These are phyloP conservation scores for Pleurotus eryngii DNA, from an alignment of 768 basidiomycete species.

Conservation along the genomic window DNA sequence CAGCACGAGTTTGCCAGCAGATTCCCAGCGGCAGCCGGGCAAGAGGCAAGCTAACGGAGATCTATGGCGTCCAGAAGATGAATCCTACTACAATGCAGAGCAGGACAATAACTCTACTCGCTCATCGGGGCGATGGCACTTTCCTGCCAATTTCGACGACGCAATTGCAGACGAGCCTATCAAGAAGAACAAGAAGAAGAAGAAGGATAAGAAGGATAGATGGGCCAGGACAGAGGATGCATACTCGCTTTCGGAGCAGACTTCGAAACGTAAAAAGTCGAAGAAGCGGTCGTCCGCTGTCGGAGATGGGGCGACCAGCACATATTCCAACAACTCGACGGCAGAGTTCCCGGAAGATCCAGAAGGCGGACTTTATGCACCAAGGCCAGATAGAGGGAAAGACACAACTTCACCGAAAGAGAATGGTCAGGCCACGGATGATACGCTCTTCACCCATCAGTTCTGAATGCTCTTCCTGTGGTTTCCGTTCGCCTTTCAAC, in stretches of 20 bases:
- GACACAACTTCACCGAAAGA: constrained; percentile 9
- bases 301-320: constrained; percentile 31
- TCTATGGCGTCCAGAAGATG: constrained; percentile 75
- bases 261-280: constrained; percentile 54
- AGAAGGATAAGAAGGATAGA: constrained; percentile 80
- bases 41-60: constrained; percentile 44
- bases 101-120: constrained; percentile 33
- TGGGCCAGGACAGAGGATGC: constrained; percentile 89
- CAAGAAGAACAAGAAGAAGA: constrained; percentile 41
- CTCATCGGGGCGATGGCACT: constrained; percentile 70
- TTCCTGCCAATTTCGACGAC: constrained; percentile 83
- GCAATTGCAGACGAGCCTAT: constrained; percentile 34
- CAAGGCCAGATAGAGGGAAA: constrained; percentile 20
- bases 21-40: constrained; percentile 22
- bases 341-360: constrained; percentile 70
- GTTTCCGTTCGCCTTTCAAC: neutral
- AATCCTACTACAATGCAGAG: constrained; percentile 61
- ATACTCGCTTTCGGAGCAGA: constrained; percentile 49
- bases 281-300: constrained; percentile 51
- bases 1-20: constrained; percentile 33
- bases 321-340: constrained; percentile 32
- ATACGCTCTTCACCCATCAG: constrained; percentile 63
- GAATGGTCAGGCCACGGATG: constrained; percentile 29
- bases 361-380: constrained; percentile 64
- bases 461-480: constrained; percentile 34